Percentiles rank a stretch among this genome's conserved stretches.
These are phyloP conservation scores for Pestalotiopsis sp. DNA, from an alignment of 2,329 filamentous ascomycete genomes.

Conservation along the genomic window DNA sequence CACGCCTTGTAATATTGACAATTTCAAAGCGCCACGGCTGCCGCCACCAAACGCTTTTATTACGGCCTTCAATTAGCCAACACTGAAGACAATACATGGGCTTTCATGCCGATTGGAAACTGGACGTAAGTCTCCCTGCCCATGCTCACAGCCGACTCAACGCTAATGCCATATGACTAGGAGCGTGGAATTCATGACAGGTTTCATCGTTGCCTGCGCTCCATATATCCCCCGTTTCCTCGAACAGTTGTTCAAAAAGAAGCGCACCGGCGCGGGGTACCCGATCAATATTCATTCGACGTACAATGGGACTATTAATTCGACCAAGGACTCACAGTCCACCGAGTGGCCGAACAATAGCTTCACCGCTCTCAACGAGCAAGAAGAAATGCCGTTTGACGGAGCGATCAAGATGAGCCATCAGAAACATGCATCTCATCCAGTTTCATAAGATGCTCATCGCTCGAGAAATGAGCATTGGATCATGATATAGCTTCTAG, in stretches of 20 bases:
- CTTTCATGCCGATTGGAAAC: conserved; percentile 12
- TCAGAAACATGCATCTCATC: neutral
- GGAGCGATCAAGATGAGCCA: neutral
- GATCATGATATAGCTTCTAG: too few relatives aligned
- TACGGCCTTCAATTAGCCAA: conserved; percentile 15
- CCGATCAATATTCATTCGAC: neutral
- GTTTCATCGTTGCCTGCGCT: conserved; percentile 13
- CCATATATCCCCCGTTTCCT: neutral
- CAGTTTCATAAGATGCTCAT: neutral
- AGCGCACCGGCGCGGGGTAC: neutral
- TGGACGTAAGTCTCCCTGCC: conserved; percentile 17
- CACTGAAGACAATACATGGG: conserved; percentile 13
- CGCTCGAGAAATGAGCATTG: neutral
- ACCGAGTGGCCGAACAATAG: neutral
- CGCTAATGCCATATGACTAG: neutral
- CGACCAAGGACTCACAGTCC: neutral
- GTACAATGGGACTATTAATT: neutral
- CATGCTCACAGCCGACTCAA: neutral
- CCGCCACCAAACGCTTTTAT: conserved; percentile 19
- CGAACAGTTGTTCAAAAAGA: neutral
- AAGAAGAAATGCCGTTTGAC: neutral
- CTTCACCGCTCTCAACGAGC: neutral
- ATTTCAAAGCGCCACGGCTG: conserved; percentile 11
- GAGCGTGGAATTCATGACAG: conserved; percentile 15
- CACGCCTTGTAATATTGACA: neutral